Evolutionary conservation across 257 asterid species (phyloP), one percentile per base, ranked within the genome.

Genomic region (Gentiana macrophylla): DNA sequence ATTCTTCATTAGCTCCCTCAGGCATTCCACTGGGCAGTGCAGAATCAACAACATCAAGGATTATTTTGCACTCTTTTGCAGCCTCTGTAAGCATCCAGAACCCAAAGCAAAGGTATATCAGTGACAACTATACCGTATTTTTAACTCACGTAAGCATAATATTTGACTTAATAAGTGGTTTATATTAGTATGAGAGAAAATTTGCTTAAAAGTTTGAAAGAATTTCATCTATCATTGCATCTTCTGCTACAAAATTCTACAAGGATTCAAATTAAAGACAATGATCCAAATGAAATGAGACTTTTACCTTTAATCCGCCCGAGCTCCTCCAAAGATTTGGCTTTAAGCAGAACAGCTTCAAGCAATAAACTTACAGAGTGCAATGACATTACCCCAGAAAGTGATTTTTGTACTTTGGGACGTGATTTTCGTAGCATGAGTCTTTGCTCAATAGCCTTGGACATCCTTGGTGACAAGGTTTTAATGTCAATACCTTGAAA

Each of bases 281-380:
- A 34, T 24, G 56, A 8, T 3, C 49, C 47, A 15, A 15, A 12
- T 10, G n/a, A 47, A 44, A 38, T 10, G 43, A 3, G 43, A 6
- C 24, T 33, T 67, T 36, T 79, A 89, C 97, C 97, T 84, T 80
- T 80, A 53, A 80, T 67, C 53, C 83, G 77, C 57, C 97, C 89
- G 13, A 89, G 87, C 70, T 82, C 86, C 4, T 73, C 86, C 45
- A 89, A 64, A 0, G 97, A 89, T 37, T 74, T 86, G 6, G 95
- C 79, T 63, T 89, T 84, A 1, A 86, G 90, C 51, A 84, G 53
- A 65, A 86, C 79, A 65, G 95, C 95, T 77, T 89, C 95, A 37
- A 89, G 94, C 67, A 89, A 82, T 35, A 86, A 72, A 73, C 94
- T 86, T 33, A 80, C 95, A 2, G 97, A 89, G 68, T 89, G 94